These are phyloP conservation scores for Mycena sp. DNA, from an alignment of 1,284 basidiomycete genomes.

Conservation along the genomic window DNA sequence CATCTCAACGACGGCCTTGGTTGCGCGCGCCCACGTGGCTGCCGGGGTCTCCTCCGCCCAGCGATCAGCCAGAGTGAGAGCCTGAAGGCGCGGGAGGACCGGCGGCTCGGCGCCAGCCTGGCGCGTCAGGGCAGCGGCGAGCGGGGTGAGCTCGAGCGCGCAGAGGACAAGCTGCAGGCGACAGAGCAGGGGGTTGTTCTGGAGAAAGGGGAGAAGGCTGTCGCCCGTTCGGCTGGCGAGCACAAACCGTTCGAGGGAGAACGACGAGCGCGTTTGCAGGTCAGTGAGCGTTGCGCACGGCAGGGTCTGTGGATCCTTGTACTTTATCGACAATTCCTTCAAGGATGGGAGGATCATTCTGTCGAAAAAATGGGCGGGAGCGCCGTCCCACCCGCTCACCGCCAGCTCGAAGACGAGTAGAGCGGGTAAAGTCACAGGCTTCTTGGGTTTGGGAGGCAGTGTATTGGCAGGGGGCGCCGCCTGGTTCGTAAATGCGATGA, in stretches of 20 bases:
- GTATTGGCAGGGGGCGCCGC: not conserved
- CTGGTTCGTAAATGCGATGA: not conserved
- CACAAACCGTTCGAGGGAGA: slow-evolving; percentile 15
- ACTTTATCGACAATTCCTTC: slow-evolving; percentile 14
- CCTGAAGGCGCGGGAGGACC: slow-evolving; percentile 9
- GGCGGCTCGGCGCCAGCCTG: not conserved
- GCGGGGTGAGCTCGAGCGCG: not conserved
- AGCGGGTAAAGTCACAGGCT: not conserved
- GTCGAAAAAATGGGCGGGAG: slow-evolving; percentile 12
- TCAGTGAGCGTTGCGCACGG: slow-evolving; percentile 8
- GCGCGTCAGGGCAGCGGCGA: slow-evolving; percentile 3
- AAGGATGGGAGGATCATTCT: slow-evolving; percentile 20
- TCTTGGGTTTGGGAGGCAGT: not conserved
- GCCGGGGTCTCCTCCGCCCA: slow-evolving; percentile 16
- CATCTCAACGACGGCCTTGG: slow-evolving; percentile 19
- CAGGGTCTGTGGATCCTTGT: not conserved
- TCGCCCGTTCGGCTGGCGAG: slow-evolving; percentile 9
- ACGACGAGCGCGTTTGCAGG: slow-evolving; percentile 18
- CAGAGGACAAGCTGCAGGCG: slow-evolving; percentile 16
- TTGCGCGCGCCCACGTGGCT: slow-evolving; percentile 6
- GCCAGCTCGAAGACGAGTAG: slow-evolving; percentile 12
- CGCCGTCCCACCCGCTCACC: slow-evolving; percentile 5
- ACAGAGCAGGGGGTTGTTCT: slow-evolving; percentile 14
- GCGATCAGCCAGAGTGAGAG: slow-evolving; percentile 5
- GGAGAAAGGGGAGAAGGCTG: slow-evolving; percentile 12